Percentiles rank a stretch among this genome's conserved stretches.
Evolutionary conservation across 768 basidiomycete genomes (phyloP).

Genomic region (Boletus tylopilopsis): DNA sequence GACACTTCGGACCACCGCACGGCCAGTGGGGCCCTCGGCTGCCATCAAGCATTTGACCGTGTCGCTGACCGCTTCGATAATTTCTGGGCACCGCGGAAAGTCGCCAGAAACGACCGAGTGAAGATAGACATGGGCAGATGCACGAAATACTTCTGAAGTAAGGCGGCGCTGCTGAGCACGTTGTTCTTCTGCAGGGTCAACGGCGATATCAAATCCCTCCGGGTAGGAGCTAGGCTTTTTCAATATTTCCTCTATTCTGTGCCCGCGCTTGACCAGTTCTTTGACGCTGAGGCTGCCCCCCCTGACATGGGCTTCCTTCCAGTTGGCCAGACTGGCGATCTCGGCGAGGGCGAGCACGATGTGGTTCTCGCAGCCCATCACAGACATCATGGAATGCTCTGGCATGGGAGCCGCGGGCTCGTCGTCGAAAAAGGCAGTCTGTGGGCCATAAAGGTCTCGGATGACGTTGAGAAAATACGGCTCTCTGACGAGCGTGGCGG

Average conservation of each 20-base stretch:
- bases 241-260: constrained; percentile 44
- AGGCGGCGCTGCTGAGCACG: constrained; percentile 37
- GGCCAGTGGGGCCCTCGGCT: constrained; percentile 37
- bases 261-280: constrained; percentile 53
- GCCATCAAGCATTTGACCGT: constrained; percentile 45
- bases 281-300: constrained; percentile 53
- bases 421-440: constrained; percentile 18
- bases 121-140: constrained; percentile 70
- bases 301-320: constrained; percentile 49
- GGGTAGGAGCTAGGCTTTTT: constrained; percentile 16
- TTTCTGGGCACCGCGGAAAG: constrained; percentile 61
- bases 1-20: constrained; percentile 68
- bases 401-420: constrained; percentile 38
- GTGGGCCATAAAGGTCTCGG: constrained; percentile 46
- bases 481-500: constrained; percentile 57
- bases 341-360: constrained; percentile 79
- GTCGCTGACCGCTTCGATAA: constrained; percentile 49
- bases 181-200: constrained; percentile 1
- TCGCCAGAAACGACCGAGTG: constrained; percentile 75
- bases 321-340: constrained; percentile 58
- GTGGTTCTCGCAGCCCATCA: constrained; percentile 83
- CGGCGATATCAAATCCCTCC: not conserved
- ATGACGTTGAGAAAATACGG: constrained; percentile 60
- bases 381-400: constrained; percentile 68
- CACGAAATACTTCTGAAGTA: constrained; percentile 65